Evolutionary conservation across 108 stramenopile genomes (phyloP).

Genomic region (Pseudonitzschia multiseries): DNA sequence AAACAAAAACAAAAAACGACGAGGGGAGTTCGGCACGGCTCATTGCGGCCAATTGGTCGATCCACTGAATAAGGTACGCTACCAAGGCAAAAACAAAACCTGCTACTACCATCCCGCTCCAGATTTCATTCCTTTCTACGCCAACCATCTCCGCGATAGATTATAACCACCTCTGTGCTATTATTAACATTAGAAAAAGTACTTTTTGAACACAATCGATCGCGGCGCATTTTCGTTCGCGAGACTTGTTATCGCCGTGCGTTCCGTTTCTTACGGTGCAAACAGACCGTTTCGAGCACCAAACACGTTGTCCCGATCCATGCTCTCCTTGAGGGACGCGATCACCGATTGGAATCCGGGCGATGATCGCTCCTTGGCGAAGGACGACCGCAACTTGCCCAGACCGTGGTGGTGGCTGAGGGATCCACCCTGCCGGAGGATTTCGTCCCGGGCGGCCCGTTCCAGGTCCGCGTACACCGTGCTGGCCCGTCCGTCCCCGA

Average conservation of each 20-base stretch:
- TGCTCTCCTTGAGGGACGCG: slow-evolving; percentile 48
- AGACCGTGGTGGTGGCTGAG: slow-evolving; percentile 95
- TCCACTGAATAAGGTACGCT: no score
- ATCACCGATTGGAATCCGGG: slow-evolving; percentile 40
- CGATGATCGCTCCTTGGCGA: slow-evolving; percentile 53
- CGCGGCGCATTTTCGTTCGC: no score
- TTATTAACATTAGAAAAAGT: no score
- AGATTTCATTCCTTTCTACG: no score
- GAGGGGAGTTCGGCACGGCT: no score
- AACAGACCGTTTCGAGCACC: slow-evolving; percentile 77
- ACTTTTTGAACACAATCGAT: no score
- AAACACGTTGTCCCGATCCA: slow-evolving; percentile 81
- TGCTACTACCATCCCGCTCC: no score
- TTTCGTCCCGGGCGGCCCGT: slow-evolving; percentile 80
- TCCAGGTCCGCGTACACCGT: slow-evolving; percentile 75
- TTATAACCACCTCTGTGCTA: no score
- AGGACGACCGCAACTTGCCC: slow-evolving; percentile 81
- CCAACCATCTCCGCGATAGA: no score
- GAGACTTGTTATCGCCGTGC: not conserved
- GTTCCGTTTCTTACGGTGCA: slow-evolving; percentile 13
- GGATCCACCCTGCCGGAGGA: slow-evolving; percentile 83
- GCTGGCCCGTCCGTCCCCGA: slow-evolving; percentile 58
- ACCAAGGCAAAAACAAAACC: no score
- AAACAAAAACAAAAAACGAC: no score
- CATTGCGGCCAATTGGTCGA: no score